Percentiles rank a stretch among this genome's conserved stretches.
Conservation (phyloP, 441 rosid genomes). For the Croton laevigatus region DNA sequence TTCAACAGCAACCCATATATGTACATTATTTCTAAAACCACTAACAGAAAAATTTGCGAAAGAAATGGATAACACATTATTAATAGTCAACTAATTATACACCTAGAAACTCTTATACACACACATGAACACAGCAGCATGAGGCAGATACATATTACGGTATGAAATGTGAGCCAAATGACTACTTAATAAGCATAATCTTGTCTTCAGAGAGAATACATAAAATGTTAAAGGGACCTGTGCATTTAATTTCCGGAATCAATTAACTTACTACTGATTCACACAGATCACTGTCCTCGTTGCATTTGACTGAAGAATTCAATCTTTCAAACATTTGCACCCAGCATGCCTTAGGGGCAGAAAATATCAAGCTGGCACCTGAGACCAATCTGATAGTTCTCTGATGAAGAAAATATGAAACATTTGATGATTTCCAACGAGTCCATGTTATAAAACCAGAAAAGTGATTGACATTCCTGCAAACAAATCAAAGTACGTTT, state of each 20-base stretch:
- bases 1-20: not conserved
- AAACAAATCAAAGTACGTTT: slow-evolving; percentile 16
- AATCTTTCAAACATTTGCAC: slow-evolving; percentile 46
- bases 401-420: slow-evolving; percentile 61
- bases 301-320: slow-evolving; percentile 31
- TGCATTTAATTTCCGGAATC: slow-evolving; percentile 13
- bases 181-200: not conserved
- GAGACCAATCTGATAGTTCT: slow-evolving; percentile 74
- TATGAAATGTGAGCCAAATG: not conserved
- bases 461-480: slow-evolving; percentile 42
- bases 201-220: slow-evolving; percentile 9
- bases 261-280: slow-evolving; percentile 54
- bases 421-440: slow-evolving; percentile 52
- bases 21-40: slow-evolving; percentile 1
- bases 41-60: not conserved
- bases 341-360: slow-evolving; percentile 66
- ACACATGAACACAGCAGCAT: not conserved
- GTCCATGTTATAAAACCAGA: slow-evolving; percentile 49
- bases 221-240: not conserved
- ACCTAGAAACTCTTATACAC: not conserved
- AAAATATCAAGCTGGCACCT: slow-evolving; percentile 68
- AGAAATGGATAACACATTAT: not conserved
- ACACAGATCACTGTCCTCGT: slow-evolving; percentile 29
- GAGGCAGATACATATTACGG: not conserved
- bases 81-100: not conserved